Conservation (phyloP, 164 flowering plant genomes). For the Tetracentron sinense region DNA sequence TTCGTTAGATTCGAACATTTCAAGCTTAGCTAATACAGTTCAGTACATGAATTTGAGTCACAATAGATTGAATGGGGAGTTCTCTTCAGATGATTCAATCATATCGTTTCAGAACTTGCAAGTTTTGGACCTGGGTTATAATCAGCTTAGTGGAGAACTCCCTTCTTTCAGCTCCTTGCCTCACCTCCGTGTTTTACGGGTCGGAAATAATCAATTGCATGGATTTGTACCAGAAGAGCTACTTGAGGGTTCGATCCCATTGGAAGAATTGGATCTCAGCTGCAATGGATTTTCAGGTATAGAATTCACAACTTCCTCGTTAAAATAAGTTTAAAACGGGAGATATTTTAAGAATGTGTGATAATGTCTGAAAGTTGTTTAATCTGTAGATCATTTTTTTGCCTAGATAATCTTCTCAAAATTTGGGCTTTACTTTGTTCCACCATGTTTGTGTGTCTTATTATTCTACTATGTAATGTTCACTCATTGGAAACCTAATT, state of each 20-base stretch:
- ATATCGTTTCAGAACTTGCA: slow-evolving; percentile 55
- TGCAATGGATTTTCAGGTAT: slow-evolving; percentile 82
- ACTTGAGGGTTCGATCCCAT: slow-evolving; percentile 39
- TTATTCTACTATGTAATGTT: neutral
- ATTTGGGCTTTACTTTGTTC: neutral
- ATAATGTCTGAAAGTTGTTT: no score
- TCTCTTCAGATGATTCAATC: neutral
- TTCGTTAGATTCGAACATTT: slow-evolving; percentile 36
- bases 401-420: no score
- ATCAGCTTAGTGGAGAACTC: slow-evolving; percentile 57
- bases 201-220: slow-evolving; percentile 56
- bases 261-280: slow-evolving; percentile 91
- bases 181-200: slow-evolving; percentile 44
- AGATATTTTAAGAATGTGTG: no score
- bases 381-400: no score
- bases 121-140: slow-evolving; percentile 65
- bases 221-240: slow-evolving; percentile 64
- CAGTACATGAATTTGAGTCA: slow-evolving; percentile 58
- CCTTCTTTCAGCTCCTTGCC: slow-evolving; percentile 56
- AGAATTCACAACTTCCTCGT: slow-evolving; percentile 6
- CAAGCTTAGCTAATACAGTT: slow-evolving; percentile 57
- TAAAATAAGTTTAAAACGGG: no score
- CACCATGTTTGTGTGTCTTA: no score
- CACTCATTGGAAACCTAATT: neutral
- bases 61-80: slow-evolving; percentile 52